Evolutionary conservation across 1,139 yeast species (phyloP).

Genomic region (Hyphopichia pseudoburtonii): DNA sequence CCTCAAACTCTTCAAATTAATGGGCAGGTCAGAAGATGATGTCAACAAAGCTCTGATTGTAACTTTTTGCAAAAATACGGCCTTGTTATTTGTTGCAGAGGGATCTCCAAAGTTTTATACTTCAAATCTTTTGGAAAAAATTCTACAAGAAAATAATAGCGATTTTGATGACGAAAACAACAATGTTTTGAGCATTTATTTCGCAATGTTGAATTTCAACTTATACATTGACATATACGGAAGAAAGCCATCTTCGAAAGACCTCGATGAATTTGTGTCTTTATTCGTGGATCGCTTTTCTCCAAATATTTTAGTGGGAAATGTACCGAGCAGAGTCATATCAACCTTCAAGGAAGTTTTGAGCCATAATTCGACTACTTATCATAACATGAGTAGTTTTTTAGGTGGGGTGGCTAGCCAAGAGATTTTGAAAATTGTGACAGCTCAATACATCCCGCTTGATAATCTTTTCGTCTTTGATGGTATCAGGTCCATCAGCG

Average conservation of each 20-base stretch:
- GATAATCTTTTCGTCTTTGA: constrained; percentile 68
- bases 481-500: constrained; percentile 56
- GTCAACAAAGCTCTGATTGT: constrained; percentile 40
- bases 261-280: constrained; percentile 20
- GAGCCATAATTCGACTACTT: constrained; percentile 28
- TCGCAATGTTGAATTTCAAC: constrained; percentile 34
- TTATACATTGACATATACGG: constrained; percentile 17
- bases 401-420: constrained; percentile 81
- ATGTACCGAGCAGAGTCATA: constrained; percentile 13
- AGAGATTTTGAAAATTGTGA: constrained; percentile 63
- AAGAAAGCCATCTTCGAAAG: constrained; percentile 18
- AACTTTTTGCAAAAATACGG: constrained; percentile 61
- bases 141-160: constrained; percentile 16
- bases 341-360: constrained; percentile 28
- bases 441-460: constrained; percentile 73
- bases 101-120: constrained; percentile 29
- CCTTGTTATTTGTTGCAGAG: constrained; percentile 33
- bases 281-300: constrained; percentile 14
- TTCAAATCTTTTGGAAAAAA: constrained; percentile 11
- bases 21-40: constrained; percentile 23
- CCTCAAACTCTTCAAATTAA: constrained; percentile 17
- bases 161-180: constrained; percentile 19
- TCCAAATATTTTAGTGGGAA: constrained; percentile 4
- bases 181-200: constrained; percentile 32
- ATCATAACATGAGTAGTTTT: constrained; percentile 40